A percentile compares a stretch with the other conserved stretches of the same genome.
Evolutionary conservation across 2,329 filamentous ascomycete genomes (phyloP).

Genomic region (Fusarium pseudoanthophilum): DNA sequence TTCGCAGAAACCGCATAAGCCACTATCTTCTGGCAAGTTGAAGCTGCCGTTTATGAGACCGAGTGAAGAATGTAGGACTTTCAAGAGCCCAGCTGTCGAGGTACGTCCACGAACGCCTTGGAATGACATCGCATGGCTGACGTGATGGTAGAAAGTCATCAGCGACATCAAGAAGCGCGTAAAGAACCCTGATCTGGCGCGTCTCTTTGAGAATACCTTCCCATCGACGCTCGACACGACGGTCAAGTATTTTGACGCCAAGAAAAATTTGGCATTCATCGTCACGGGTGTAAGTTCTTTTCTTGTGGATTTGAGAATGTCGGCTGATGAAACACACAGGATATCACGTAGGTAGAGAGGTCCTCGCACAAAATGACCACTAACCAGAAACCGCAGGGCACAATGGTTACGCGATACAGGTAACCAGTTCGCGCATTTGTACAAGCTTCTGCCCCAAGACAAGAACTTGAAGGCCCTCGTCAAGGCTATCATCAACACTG

Average conservation of each 20-base stretch:
- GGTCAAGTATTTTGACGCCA: conserved; percentile 19
- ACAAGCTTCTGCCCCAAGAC: conserved; percentile 16
- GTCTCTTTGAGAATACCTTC: conserved; percentile 25
- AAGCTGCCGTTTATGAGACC: conserved; percentile 21
- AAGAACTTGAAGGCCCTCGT: conserved; percentile 12
- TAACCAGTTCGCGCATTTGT: conserved; percentile 24
- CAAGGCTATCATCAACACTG: conserved; percentile 25
- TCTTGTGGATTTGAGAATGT: rapidly evolving
- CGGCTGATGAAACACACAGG: not conserved
- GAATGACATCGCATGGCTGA: rapidly evolving
- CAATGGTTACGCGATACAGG: conserved; percentile 26
- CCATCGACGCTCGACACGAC: conserved; percentile 22
- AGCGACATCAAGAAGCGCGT: conserved; percentile 18
- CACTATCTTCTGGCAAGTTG: conserved; percentile 4
- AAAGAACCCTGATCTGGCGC: conserved; percentile 20
- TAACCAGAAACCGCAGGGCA: not conserved
- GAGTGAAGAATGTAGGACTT: conserved; percentile 24
- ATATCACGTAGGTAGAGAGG: not conserved
- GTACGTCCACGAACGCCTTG: rapidly evolving
- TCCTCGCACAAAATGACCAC: rapidly evolving
- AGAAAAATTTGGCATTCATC: conserved; percentile 14
- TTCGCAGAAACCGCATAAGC: conserved; percentile 1
- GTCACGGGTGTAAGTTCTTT: not conserved
- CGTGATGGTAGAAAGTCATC: not conserved
- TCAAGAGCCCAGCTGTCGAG: conserved; percentile 22